phyloP scores from a whole-genome alignment of 2,329 filamentous ascomycete genomes.

The Scopulariopsis brevicaulis region DNA sequence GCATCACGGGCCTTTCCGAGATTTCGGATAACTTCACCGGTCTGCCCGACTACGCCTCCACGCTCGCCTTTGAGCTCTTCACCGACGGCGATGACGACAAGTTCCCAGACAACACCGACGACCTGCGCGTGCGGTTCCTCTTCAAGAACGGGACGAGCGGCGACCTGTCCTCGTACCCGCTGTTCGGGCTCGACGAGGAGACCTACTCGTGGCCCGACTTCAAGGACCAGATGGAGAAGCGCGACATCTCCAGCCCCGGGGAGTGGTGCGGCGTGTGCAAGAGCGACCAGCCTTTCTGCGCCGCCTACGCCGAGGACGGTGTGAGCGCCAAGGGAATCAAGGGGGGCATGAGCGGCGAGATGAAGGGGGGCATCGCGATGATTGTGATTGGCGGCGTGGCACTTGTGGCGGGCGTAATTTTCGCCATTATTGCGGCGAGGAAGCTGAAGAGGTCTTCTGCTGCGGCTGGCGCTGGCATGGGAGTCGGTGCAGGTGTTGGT shows the following conservation, averaged over 20 bases:
- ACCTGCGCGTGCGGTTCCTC: constrained; percentile 20
- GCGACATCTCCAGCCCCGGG: constrained; percentile 15
- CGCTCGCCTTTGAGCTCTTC: constrained; percentile 23
- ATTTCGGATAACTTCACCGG: constrained; percentile 18
- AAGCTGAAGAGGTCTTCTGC: constrained; percentile 7
- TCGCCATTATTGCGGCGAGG: constrained; percentile 13
- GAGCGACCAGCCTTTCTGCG: constrained; percentile 17
- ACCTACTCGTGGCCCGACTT: constrained; percentile 17
- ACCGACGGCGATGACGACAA: constrained; percentile 10
- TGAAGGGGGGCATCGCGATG: constrained; percentile 20
- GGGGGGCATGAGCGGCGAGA: constrained; percentile 17
- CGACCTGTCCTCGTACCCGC: constrained; percentile 15
- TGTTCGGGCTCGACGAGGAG: constrained; percentile 17
- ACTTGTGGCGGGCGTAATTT: constrained; percentile 7
- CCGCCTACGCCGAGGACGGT: constrained; percentile 13
- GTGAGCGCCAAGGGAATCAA: constrained; percentile 5
- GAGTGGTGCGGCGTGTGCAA: constrained; percentile 19
- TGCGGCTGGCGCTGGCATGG: background rate
- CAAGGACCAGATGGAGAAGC: constrained; percentile 14
- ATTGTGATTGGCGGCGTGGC: constrained; percentile 17
- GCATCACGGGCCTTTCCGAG: constrained; percentile 14
- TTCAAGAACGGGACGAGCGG: constrained; percentile 21
- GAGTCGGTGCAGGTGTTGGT: background rate
- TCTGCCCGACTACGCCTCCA: constrained; percentile 22
- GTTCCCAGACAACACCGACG: constrained; percentile 15